Evolutionary conservation across 176 grass and related monocot species (phyloP), one percentile per base, ranked within the genome.

Genomic region (Oropetium thomaeum): DNA sequence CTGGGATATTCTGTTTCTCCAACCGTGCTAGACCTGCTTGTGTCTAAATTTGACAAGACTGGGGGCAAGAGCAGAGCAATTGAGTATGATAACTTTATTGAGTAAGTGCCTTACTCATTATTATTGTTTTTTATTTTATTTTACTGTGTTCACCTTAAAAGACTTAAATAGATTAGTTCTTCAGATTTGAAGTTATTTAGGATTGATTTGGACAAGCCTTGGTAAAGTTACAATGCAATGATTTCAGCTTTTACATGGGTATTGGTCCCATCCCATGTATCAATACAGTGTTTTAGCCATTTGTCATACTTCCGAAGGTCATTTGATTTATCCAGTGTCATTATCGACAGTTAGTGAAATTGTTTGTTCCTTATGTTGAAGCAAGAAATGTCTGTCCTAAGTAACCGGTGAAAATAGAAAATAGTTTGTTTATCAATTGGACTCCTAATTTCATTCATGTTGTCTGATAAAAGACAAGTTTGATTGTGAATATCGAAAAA

Each of bases 41-140:
- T 94, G 32, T 84, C 89, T 52, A 98, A 94, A 78, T 98, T 94
- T 86, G 91, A 94, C 63, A 98, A 94, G 90, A 91, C 88, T 70
- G 89, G 95, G 69, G 95, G 91, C 81, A 92, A 84, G 62, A 89
- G 58, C 84, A 90, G 70, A 70, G 91, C 91, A 2, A 85, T 98
- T 8, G 95, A 98, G 80, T 98, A 94, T 52, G 91, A 98, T 67
- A 98, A 94, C 89, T 98, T 98, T 58, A 98, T 98, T 10, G 95
- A 98, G 95, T 98, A 93, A 92, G 88, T 81, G 43, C 4, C 43
- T 13, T 58, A 35, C 23, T 58, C n/a, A n/a, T n/a, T n/a, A n/a
- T n/a, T n/a, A n/a, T n/a, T n/a, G n/a, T n/a, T n/a, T n/a, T n/a
- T n/a, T n/a, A n/a, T n/a, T n/a, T n/a, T n/a, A n/a, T n/a, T n/a